Conservation (phyloP, 345 rosid genomes). For the Populus davidiana region DNA sequence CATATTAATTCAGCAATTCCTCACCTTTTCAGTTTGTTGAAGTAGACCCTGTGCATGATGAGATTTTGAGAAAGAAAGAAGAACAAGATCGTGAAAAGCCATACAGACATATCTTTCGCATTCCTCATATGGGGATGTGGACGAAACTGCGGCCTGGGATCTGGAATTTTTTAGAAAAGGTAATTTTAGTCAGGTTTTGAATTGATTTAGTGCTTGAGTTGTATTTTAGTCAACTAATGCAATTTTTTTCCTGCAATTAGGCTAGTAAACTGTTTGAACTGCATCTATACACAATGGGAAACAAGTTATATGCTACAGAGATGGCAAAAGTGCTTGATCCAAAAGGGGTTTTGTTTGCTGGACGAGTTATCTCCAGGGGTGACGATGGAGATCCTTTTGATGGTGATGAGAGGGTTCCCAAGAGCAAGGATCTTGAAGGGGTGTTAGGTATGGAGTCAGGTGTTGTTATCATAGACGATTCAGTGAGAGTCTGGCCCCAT, state of each 20-base stretch:
- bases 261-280: slow-evolving; percentile 87
- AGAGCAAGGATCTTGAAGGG: slow-evolving; percentile 97
- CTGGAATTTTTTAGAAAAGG: slow-evolving; percentile 96
- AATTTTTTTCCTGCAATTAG: slow-evolving; percentile 35
- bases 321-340: slow-evolving; percentile 99
- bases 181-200: slow-evolving; percentile 16
- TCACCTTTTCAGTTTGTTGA: slow-evolving; percentile 61
- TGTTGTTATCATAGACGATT: slow-evolving; percentile 93
- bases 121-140: slow-evolving; percentile 99
- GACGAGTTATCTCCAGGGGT: slow-evolving; percentile 95
- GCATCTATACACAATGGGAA: slow-evolving; percentile 99
- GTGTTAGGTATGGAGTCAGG: slow-evolving; percentile 97
- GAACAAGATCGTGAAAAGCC: slow-evolving; percentile 92
- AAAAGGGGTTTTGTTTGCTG: slow-evolving; percentile 73
- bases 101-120: slow-evolving; percentile 77
- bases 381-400: slow-evolving; percentile 85
- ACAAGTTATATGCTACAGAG: slow-evolving; percentile 97
- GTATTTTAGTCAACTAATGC: slow-evolving; percentile 5
- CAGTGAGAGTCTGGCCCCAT: slow-evolving; percentile 97
- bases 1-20: not conserved
- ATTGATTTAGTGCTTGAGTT: not conserved
- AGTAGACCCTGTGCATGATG: slow-evolving; percentile 82
- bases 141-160: slow-evolving; percentile 96
- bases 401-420: slow-evolving; percentile 86
- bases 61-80: slow-evolving; percentile 83